Evolutionary conservation across 345 rosid genomes (phyloP), one percentile per base, ranked within the genome.

Genomic region (Hevea brasiliensis): DNA sequence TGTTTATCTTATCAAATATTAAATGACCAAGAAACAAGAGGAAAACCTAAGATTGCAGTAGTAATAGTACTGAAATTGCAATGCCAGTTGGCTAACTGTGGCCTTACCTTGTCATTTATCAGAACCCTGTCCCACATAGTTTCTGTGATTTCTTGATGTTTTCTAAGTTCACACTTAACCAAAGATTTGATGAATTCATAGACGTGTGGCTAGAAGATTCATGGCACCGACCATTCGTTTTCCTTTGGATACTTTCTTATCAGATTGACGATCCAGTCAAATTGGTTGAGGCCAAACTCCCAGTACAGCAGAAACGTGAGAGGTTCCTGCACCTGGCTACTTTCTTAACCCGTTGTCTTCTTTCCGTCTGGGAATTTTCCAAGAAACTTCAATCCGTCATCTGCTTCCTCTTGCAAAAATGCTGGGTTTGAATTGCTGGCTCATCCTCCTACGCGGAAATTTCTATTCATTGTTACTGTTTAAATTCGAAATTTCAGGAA

Each of bases 361-460:
- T 8, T 62, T 62, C 48, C 40, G 35, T 40, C 14, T n/a, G 20
- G 12, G 67, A 62, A 62, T n/a, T 40, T 62, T 20, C 67, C 8
- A 18, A 3, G 66, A 45, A 62, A n/a, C 27, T 62, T 62, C 67
- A 20, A n/a, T 61, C 65, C 35, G 45, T 20, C 65, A 61, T 35
- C 23, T 59, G 4, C 27, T 50, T 50, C 55, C 55, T 61, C 45
- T 37, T 18, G 10, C 12, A 17, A 1, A 5, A 37, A 0, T 40
- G n/a, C 9, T 37, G 14, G 8, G 27, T 21, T 42, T 12, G 35
- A 17, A 21, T n/a, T 20, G 12, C 67, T 62, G 27, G 8, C 24
- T 20, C 41, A 7, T n/a, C 17, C 55, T 50, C 4, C 37, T 32
- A 32, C 37, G 37, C 37, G 2, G 8, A 60, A 29, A 15, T 60